These are phyloP conservation scores for Sambucus nigra DNA, from an alignment of 129 eudicot species.

Conservation along the genomic window DNA sequence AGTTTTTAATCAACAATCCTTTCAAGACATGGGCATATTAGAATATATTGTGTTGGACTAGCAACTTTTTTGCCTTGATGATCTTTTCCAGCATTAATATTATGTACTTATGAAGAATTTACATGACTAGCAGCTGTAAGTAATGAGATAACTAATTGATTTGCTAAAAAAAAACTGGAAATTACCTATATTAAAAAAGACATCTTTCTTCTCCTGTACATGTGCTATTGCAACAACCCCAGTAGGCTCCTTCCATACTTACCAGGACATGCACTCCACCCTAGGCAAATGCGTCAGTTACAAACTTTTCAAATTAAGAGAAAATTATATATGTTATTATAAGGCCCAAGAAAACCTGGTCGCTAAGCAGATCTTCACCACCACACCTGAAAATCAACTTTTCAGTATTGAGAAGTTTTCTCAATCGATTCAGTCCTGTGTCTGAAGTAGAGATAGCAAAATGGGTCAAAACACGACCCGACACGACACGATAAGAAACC, in stretches of 20 bases:
- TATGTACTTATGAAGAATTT: too few relatives aligned
- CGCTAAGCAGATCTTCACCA: slow-evolving; percentile 6
- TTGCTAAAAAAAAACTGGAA: neutral
- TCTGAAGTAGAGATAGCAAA: too few relatives aligned
- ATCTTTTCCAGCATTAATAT: too few relatives aligned
- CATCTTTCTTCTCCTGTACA: slow-evolving; percentile 51
- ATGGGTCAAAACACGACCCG: too few relatives aligned
- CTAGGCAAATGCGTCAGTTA: slow-evolving; percentile 20
- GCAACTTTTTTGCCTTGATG: too few relatives aligned
- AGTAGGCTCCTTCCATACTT: slow-evolving; percentile 69
- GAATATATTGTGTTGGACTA: too few relatives aligned
- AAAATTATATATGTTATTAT: neutral
- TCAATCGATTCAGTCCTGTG: slow-evolving; percentile 30
- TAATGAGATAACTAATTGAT: too few relatives aligned
- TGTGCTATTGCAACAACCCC: slow-evolving; percentile 77
- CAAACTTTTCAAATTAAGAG: slow-evolving; percentile 4
- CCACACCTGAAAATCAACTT: slow-evolving; percentile 72
- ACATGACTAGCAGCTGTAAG: too few relatives aligned
- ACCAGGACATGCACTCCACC: slow-evolving; percentile 41
- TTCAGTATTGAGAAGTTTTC: slow-evolving; percentile 85
- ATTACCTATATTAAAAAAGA: slow-evolving; percentile 75
- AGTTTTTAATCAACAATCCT: too few relatives aligned
- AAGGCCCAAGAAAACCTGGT: slow-evolving; percentile 36
- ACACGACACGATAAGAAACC: too few relatives aligned
- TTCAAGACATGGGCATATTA: too few relatives aligned